Base-by-base conservation (phyloP, 2,329 filamentous ascomycete species). In the Neopestalotiopsis clavispora region DNA sequence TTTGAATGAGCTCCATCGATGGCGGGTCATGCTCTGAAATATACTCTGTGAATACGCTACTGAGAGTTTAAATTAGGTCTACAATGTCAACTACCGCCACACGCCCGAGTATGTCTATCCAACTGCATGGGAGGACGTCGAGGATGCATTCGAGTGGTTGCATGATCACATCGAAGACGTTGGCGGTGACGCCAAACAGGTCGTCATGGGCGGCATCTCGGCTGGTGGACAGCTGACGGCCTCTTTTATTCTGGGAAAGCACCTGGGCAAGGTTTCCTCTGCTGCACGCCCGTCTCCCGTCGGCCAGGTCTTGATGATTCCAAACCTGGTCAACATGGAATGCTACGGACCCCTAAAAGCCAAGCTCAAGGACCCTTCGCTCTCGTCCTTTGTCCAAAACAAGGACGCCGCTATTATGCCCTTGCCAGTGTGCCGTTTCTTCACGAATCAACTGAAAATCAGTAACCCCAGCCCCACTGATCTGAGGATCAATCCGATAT, bases 51-150 rank as follows among this genome's bases (percentile, higher is more conserved):
- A 10, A 20, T 20, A 13, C 13, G 56, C 56, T 28, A 59, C 57
- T 28, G 10, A 28, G 6, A 28, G 57, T 59, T 13, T 6, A 32
- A n/a, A 28, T 23, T 9, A 49, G 42, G 42, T 67, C 3, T 72
- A 89, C 1, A 87, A 88, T 57, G 78, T 89, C 13, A 87, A 88
- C 71, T 90, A 90, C 74, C 84, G 89, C 0, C 87, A 90, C 72
- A 87, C 87, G 0, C 88, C 88, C 0, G 84, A 89, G 65, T 77
- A 83, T 70, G 72, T 69, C 0, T 90, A 85, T 68, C 89, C 88
- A 0, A 84, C 81, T 0, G 81, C 84, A 0, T 88, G 84, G 83
- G 70, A 85, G 58, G 89, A 91, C 61, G 75, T 80, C 0, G 83
- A 87, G 68, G 88, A 90, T 60, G 82, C 84, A 0, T 85, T 89